Evolutionary conservation across 192 early-diverging fungal species (phyloP), one percentile per base, ranked within the genome.

Genomic region (Funneliformis geosporum): DNA sequence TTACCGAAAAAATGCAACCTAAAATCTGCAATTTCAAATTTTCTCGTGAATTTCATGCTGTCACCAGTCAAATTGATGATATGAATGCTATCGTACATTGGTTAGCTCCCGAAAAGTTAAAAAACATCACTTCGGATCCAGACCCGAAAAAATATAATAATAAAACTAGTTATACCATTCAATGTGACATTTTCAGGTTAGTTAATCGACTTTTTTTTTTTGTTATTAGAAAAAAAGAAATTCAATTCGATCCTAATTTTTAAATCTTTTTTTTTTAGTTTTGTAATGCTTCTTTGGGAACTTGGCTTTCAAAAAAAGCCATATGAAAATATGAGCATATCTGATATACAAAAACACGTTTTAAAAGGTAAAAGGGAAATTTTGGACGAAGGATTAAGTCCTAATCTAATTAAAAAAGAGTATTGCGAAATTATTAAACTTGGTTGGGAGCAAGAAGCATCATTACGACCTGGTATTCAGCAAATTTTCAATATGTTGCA

Each of bases 111-210:
- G 77, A 79, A 23, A 79, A 79, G 16, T 55, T 79, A 33, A 18
- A 21, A 27, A 14, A 21, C 11, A 33, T 12, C 18, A 33, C 18
- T 28, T 14, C 10, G 18, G 9, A 16, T 18, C n/a, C 39, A 23
- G 5, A n/a, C 42, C 1, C 18, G 0, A 21, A n/a, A 39, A n/a
- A 44, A 8, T 33, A 3, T 0, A 1, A 66, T 1, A 7, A 55
- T 0, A 55, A 21, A 38, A 69, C 11, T 8, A 16, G 8, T 23
- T 79, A 79, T 59, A 79, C 65, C 23, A 33, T 33, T 9, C 16
- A 79, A 69, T 79, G 77, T 70, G 77, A 79, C 55, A 79, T 77
- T 33, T 77, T 66, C 46, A 74, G 73, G 73, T 60, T 14, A 28
- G 33, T 33, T 2, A 33, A 33, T 33, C 2, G 33, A 33, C 33